Conservation (phyloP, 225 moss, liverwort and hornwort genomes). For the Lunularia cruciata region DNA sequence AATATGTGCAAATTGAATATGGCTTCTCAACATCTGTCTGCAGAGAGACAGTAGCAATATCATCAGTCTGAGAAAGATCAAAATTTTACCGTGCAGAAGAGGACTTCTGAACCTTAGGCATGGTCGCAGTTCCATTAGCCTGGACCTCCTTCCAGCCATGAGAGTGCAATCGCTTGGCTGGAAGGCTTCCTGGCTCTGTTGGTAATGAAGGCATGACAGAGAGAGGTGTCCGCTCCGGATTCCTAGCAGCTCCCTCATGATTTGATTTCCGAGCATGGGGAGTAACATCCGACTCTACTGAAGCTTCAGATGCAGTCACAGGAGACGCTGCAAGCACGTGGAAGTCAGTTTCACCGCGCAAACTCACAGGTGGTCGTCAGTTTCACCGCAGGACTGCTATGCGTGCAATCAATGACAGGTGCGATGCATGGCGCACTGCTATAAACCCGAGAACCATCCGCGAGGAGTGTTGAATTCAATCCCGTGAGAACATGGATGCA, state of each 20-base stretch:
- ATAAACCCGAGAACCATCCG: background rate
- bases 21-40: too few relatives aligned
- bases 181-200: conserved; percentile 56
- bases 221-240: conserved; percentile 36
- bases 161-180: conserved; percentile 72
- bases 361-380: background rate
- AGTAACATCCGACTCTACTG: conserved; percentile 28
- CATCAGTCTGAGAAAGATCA: too few relatives aligned
- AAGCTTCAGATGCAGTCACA: background rate
- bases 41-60: too few relatives aligned
- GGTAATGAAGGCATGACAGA: conserved; percentile 30
- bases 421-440: background rate
- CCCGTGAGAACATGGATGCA: too few relatives aligned
- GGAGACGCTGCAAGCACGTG: conserved; percentile 25
- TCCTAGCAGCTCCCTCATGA: conserved; percentile 23
- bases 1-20: too few relatives aligned
- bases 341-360: too few relatives aligned
- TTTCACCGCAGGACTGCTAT: background rate
- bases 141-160: conserved; percentile 54
- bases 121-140: conserved; percentile 33
- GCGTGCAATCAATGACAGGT: background rate
- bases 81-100: conserved; percentile 63
- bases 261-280: conserved; percentile 34
- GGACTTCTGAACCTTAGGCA: conserved; percentile 46
- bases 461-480: too few relatives aligned